phyloP scores from a whole-genome alignment of 75 land plant genomes.

The Cupressus sempervirens region DNA sequence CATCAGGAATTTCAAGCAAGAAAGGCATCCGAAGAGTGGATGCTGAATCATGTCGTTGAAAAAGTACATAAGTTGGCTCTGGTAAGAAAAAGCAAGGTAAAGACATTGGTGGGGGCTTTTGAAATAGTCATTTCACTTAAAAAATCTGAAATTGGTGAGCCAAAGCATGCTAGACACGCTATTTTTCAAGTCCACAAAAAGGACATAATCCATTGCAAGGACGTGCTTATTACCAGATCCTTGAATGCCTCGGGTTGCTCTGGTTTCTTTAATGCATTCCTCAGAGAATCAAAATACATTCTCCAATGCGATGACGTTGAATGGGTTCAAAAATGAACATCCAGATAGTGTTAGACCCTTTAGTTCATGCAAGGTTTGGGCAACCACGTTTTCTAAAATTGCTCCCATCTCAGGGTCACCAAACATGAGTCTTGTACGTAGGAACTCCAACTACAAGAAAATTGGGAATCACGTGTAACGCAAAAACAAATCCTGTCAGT shows the following conservation, averaged over 20 bases:
- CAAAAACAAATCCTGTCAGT: no score
- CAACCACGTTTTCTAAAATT: slow-evolving; percentile 22
- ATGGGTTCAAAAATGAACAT: slow-evolving; percentile 32
- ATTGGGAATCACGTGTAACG: no score
- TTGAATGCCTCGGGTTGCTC: slow-evolving; percentile 73
- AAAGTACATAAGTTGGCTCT: slow-evolving; percentile 70
- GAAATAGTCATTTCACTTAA: slow-evolving; percentile 76
- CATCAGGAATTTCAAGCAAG: slow-evolving; percentile 62
- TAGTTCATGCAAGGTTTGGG: slow-evolving; percentile 82
- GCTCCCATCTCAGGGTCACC: slow-evolving; percentile 77
- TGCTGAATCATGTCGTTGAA: slow-evolving; percentile 72
- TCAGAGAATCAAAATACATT: slow-evolving; percentile 87
- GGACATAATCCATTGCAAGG: slow-evolving; percentile 99
- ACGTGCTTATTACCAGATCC: slow-evolving; percentile 90
- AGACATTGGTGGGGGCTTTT: slow-evolving; percentile 86
- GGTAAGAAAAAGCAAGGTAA: slow-evolving; percentile 71
- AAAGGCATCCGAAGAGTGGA: slow-evolving; percentile 50
- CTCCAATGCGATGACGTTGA: slow-evolving; percentile 72
- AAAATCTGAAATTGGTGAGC: slow-evolving; percentile 20
- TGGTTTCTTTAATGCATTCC: slow-evolving; percentile 2
- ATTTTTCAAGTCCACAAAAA: slow-evolving; percentile 82
- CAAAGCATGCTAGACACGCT: slow-evolving; percentile 43
- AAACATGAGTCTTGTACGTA: slow-evolving; percentile 66
- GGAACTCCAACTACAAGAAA: slow-evolving; percentile 71
- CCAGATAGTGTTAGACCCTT: slow-evolving; percentile 52